A percentile compares a stretch with the other conserved stretches of the same genome.
These are phyloP conservation scores for Rubus idaeus DNA, from an alignment of 306 rosid genomes.

Conservation along the genomic window DNA sequence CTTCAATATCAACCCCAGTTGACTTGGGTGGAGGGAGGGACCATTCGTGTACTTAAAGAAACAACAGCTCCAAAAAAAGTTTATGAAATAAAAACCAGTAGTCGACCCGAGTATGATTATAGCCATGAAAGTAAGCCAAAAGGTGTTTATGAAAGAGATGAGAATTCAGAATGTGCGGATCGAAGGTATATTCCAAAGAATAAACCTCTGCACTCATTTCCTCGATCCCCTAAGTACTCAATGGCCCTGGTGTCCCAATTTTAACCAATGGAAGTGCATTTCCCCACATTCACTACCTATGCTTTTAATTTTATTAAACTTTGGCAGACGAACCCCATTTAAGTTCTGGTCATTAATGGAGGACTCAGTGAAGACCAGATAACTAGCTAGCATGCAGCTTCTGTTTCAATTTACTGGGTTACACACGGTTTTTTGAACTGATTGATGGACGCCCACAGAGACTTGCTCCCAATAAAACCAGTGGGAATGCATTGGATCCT, in stretches of 20 bases:
- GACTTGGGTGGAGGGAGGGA: conserved; percentile 2
- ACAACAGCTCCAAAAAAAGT: background rate
- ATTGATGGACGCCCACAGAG: background rate
- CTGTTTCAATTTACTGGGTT: background rate
- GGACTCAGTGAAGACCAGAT: background rate
- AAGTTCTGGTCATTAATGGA: background rate
- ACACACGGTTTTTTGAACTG: background rate
- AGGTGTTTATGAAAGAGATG: conserved; percentile 11
- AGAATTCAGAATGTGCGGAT: conserved; percentile 8
- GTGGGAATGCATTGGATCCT: background rate
- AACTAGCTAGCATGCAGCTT: background rate
- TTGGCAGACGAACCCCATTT: background rate
- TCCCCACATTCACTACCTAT: background rate
- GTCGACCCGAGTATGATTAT: conserved; percentile 33
- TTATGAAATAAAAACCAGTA: background rate
- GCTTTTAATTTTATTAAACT: background rate
- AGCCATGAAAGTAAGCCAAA: conserved; percentile 21
- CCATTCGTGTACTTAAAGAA: background rate
- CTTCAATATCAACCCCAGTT: conserved; percentile 1
- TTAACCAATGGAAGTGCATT: conserved; percentile 12
- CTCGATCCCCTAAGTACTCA: background rate
- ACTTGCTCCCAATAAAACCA: background rate
- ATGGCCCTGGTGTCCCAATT: conserved; percentile 13
- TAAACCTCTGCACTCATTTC: conserved; percentile 54
- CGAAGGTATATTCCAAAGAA: conserved; percentile 61